Conservation (phyloP, 2,329 filamentous ascomycete genomes). For the Fusarium camptoceras region DNA sequence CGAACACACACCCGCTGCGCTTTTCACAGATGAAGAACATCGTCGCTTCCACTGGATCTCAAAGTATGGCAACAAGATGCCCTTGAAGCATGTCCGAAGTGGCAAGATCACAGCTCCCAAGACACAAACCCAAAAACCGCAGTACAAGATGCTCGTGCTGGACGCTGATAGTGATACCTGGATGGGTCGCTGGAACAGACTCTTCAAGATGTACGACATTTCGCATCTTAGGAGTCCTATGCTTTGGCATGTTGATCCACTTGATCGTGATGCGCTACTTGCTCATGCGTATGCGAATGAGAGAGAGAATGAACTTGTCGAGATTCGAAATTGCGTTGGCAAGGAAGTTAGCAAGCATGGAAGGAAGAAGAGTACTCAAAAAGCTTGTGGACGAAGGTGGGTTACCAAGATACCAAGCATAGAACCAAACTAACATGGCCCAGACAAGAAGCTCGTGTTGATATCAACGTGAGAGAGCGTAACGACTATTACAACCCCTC, state of each 20-base stretch:
- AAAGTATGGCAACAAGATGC: conserved; percentile 70
- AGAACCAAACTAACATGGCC: background rate
- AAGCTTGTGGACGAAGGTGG: conserved; percentile 58
- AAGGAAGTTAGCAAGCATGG: conserved; percentile 84
- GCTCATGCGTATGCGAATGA: conserved; percentile 73
- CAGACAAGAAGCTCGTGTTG: conserved; percentile 58
- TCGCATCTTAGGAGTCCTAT: conserved; percentile 80
- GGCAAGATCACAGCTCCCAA: conserved; percentile 45
- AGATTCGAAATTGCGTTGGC: conserved; percentile 80
- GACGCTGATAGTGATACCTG: conserved; percentile 73
- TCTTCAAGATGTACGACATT: conserved; percentile 77
- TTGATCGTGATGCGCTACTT: conserved; percentile 78
- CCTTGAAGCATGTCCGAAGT: conserved; percentile 61
- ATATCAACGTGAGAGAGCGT: conserved; percentile 74
- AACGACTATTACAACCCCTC: conserved; percentile 78
- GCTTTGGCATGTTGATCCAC: conserved; percentile 85
- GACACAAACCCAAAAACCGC: conserved; percentile 24
- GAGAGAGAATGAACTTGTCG: conserved; percentile 72
- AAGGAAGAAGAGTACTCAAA: conserved; percentile 68
- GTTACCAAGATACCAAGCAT: background rate
- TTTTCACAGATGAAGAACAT: conserved; percentile 87
- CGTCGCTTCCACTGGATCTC: conserved; percentile 83
- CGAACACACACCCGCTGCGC: conserved; percentile 78
- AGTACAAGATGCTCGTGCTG: conserved; percentile 69
- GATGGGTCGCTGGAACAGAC: conserved; percentile 77